phyloP scores from a whole-genome alignment of 2,329 filamentous ascomycete species.

The Colletotrichum sp. region DNA sequence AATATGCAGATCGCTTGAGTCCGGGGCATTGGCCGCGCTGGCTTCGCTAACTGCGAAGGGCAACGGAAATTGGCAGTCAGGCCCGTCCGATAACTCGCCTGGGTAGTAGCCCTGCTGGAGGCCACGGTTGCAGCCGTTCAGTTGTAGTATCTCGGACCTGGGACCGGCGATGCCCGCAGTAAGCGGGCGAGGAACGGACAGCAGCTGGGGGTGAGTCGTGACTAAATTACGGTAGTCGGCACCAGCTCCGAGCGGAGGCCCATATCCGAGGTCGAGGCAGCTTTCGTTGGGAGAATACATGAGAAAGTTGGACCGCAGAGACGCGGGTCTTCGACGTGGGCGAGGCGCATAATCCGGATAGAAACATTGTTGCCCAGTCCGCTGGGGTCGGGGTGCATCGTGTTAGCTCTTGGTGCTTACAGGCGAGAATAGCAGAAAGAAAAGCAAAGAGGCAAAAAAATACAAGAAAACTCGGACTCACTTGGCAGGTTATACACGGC shows the following conservation, averaged over 20 bases:
- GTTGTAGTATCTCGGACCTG: not conserved
- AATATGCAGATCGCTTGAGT: not conserved
- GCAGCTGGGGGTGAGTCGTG: not conserved
- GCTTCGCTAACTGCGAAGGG: not conserved
- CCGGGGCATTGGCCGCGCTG: not conserved
- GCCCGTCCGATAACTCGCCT: not conserved
- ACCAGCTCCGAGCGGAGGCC: not conserved
- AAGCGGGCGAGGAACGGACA: not conserved
- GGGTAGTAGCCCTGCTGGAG: not conserved
- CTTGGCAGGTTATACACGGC: not conserved
- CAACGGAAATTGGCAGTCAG: not conserved
- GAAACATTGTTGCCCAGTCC: not conserved
- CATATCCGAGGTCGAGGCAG: not conserved
- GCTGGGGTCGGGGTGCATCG: not conserved
- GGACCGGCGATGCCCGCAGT: not conserved
- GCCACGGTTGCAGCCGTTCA: not conserved
- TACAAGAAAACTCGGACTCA: not conserved
- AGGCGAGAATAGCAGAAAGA: not conserved
- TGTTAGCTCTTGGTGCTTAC: not conserved
- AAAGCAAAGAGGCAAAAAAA: no score
- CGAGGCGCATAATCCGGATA: not conserved
- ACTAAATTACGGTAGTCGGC: not conserved
- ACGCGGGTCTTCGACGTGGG: not conserved
- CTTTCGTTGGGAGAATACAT: not conserved
- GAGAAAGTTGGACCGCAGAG: not conserved